Percentiles rank a stretch among this genome's conserved stretches.
Conservation (phyloP, 345 rosid species). For the Acer saccharum region DNA sequence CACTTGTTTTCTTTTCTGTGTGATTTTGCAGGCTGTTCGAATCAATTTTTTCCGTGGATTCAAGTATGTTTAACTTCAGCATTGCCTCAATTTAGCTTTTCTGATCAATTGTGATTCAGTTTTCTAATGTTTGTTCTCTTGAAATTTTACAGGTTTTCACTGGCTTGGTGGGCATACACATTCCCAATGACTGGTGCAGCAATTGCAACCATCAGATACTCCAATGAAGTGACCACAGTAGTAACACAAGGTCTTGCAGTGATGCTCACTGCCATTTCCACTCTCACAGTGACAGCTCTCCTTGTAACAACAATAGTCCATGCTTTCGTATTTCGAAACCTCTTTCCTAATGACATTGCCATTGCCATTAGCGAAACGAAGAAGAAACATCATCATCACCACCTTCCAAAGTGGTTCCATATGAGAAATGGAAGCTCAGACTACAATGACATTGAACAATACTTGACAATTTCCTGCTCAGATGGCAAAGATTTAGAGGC, state of each 20-base stretch:
- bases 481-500: slow-evolving; percentile 48
- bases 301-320: slow-evolving; percentile 51
- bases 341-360: slow-evolving; percentile 70
- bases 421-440: slow-evolving; percentile 44
- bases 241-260: slow-evolving; percentile 47
- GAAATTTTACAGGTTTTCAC: slow-evolving; percentile 57
- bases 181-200: slow-evolving; percentile 83
- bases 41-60: slow-evolving; percentile 80
- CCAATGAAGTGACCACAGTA: slow-evolving; percentile 47
- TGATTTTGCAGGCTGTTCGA: slow-evolving; percentile 68
- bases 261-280: slow-evolving; percentile 44
- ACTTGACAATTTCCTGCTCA: slow-evolving; percentile 38
- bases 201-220: slow-evolving; percentile 64
- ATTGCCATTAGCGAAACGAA: slow-evolving; percentile 67
- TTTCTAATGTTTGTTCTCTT: background rate
- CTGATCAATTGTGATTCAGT: background rate
- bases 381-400: slow-evolving; percentile 34
- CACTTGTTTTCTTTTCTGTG: background rate
- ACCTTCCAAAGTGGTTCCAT: slow-evolving; percentile 52
- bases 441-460: slow-evolving; percentile 43
- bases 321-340: slow-evolving; percentile 52
- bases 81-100: background rate
- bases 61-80: slow-evolving; percentile 39
- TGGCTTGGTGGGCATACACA: slow-evolving; percentile 97
- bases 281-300: slow-evolving; percentile 53